These are phyloP conservation scores for Penicillium arizonense DNA, from an alignment of 495 filamentous ascomycete species.

Conservation along the genomic window DNA sequence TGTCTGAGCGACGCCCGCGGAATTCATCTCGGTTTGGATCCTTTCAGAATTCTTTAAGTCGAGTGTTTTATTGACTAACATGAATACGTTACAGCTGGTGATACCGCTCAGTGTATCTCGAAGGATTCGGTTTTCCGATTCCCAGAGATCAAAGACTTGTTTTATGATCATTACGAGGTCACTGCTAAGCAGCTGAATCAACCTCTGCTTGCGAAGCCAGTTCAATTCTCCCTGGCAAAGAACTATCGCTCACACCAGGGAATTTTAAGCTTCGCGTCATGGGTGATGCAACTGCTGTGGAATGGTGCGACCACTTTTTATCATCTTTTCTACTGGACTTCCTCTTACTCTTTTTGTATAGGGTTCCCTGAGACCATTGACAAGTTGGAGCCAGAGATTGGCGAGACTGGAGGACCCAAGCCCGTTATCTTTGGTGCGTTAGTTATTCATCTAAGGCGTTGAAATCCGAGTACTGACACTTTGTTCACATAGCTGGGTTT, in stretches of 20 bases:
- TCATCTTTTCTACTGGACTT: not conserved
- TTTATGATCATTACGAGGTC: slow-evolving; percentile 31
- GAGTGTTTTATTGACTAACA: not conserved
- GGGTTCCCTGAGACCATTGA: slow-evolving; percentile 42
- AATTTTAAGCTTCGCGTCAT: slow-evolving; percentile 39
- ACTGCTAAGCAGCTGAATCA: slow-evolving; percentile 11
- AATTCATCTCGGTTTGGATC: slow-evolving; percentile 36
- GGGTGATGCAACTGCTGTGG: slow-evolving; percentile 32
- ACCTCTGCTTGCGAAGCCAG: slow-evolving; percentile 21
- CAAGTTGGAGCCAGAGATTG: slow-evolving; percentile 38
- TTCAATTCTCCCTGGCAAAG: slow-evolving; percentile 26
- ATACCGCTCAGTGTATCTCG: slow-evolving; percentile 46
- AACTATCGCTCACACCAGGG: slow-evolving; percentile 48
- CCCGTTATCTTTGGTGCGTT: slow-evolving; percentile 36
- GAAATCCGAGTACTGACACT: not conserved
- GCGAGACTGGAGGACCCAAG: slow-evolving; percentile 32
- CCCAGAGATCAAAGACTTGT: slow-evolving; percentile 36
- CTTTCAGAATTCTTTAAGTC: too few relatives aligned
- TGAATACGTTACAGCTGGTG: slow-evolving; percentile 28
- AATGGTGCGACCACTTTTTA: slow-evolving; percentile 1
- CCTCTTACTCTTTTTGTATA: not conserved
- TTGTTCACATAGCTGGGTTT: slow-evolving; percentile 22
- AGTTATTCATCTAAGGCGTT: not conserved
- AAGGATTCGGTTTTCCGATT: slow-evolving; percentile 45
- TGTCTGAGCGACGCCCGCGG: slow-evolving; percentile 30